Base-by-base conservation (phyloP, 306 rosid genomes). In the Phaseolus lunatus region DNA sequence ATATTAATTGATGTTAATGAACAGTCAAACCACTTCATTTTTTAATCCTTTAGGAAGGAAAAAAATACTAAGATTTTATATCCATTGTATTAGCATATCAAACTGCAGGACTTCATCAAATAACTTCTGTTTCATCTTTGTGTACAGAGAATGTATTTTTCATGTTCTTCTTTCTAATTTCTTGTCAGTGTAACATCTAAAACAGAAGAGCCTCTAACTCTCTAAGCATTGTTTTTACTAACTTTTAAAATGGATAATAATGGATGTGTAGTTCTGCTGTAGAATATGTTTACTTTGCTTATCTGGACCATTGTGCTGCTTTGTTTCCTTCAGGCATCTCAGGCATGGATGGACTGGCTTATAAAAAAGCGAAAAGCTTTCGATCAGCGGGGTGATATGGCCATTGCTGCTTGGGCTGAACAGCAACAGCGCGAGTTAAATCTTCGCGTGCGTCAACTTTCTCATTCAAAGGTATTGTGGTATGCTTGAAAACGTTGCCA, bases 291-390 rank as follows among this genome's bases (percentile, higher is more conserved):
- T 3, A 20, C 5, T 58, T 76, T 8, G 14, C 45, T 29, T 61
- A 16, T 67, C 12, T 53, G 77, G 26, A 83, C 66, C 44, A 37
- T 68, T 27, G 70, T 69, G 68, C 23, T 72, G 31, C 76, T 76
- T 69, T 58, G 53, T 82, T 72, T 78, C 75, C 73, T 75, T 65
- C 85, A 95, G 98, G 98, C 98, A 78, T 95, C 98, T 69, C 88
- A 90, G 75, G 96, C 98, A 84, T 95, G 98, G 98, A 89, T 88
- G 98, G 98, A 92, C 65, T 95, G 98, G 97, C 91, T 92, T 72
- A 88, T 90, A 22, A 90, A 95, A 84, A 92, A 90, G 84, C 85
- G 97, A 75, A 92, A 82, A 91, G 97, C 97, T 82, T 95, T 95
- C 78, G 84, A 88, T 85, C 98, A 95, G 77, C 96, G 97, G 70